phyloP scores from a whole-genome alignment of 1,139 yeast species.

The Hemisphaericaspora xylofermentans region DNA sequence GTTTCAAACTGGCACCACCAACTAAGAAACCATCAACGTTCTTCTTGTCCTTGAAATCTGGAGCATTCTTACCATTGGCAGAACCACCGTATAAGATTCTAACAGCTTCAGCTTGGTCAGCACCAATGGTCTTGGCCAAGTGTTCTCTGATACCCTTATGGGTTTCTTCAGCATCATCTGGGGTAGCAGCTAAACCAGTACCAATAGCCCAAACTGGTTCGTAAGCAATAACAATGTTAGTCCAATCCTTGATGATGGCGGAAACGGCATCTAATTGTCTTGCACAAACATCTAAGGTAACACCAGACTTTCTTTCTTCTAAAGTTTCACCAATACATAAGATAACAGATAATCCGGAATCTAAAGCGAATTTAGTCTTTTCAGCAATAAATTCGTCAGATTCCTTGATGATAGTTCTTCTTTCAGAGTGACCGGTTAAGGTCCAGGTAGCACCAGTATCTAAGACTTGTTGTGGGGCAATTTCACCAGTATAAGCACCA shows the following conservation, averaged over 20 bases:
- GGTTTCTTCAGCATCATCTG: conserved; percentile 95
- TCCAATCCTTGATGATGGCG: conserved; percentile 85
- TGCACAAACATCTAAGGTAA: conserved; percentile 83
- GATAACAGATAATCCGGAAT: conserved; percentile 83
- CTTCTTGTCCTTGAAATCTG: conserved; percentile 83
- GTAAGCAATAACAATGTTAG: conserved; percentile 90
- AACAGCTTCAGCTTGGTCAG: conserved; percentile 67
- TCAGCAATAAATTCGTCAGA: conserved; percentile 88
- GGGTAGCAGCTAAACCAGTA: conserved; percentile 98
- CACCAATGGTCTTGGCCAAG: conserved; percentile 76
- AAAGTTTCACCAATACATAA: conserved; percentile 96
- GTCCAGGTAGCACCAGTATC: conserved; percentile 96
- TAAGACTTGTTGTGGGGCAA: conserved; percentile 82
- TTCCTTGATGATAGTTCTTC: conserved; percentile 93
- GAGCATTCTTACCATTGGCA: conserved; percentile 93
- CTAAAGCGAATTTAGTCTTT: conserved; percentile 92
- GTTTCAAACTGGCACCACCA: conserved; percentile 99
- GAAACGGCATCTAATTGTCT: conserved; percentile 90
- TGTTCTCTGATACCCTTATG: conserved; percentile 86
- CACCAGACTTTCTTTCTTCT: conserved; percentile 88
- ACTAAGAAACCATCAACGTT: conserved; percentile 99
- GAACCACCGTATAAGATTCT: conserved; percentile 99
- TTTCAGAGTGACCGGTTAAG: conserved; percentile 97
- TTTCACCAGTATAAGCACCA: conserved; percentile 99
- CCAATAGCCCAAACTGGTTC: conserved; percentile 99